These are phyloP conservation scores for Xylaria palmicola DNA, from an alignment of 495 filamentous ascomycete species.

Conservation along the genomic window DNA sequence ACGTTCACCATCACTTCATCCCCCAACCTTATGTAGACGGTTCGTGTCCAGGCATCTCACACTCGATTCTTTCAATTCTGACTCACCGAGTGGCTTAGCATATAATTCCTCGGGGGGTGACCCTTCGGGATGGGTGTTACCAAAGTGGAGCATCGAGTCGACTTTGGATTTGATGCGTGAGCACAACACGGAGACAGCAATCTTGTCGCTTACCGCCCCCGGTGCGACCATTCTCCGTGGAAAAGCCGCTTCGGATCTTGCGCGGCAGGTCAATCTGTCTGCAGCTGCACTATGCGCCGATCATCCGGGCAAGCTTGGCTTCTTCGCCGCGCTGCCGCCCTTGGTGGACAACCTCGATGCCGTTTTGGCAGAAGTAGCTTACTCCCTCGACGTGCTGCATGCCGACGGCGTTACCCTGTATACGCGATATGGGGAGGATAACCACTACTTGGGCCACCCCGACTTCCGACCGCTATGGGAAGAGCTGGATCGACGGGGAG, in stretches of 20 bases:
- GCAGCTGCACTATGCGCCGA: neutral
- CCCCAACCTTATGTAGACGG: neutral
- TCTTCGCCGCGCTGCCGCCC: neutral
- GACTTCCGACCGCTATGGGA: conserved; percentile 47
- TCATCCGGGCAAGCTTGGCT: neutral
- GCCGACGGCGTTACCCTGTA: conserved; percentile 54
- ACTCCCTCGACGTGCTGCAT: conserved; percentile 45
- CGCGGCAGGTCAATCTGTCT: neutral
- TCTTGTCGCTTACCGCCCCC: neutral
- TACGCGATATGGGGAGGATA: conserved; percentile 47
- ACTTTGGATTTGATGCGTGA: neutral
- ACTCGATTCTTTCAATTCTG: neutral
- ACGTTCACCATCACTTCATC: neutral
- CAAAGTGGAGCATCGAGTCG: neutral
- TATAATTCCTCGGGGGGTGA: neutral
- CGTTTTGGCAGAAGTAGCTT: conserved; percentile 40
- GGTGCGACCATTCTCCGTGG: conserved; percentile 15
- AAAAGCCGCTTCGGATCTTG: neutral
- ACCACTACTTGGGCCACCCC: conserved; percentile 50
- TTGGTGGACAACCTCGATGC: neutral
- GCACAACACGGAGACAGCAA: neutral
- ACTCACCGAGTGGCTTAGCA: neutral
- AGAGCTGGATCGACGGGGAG: conserved; percentile 41
- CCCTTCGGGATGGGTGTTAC: neutral
- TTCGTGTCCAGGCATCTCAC: neutral